Evolutionary conservation across 2,329 filamentous ascomycete species (phyloP).

Genomic region (Fusarium avenaceum): DNA sequence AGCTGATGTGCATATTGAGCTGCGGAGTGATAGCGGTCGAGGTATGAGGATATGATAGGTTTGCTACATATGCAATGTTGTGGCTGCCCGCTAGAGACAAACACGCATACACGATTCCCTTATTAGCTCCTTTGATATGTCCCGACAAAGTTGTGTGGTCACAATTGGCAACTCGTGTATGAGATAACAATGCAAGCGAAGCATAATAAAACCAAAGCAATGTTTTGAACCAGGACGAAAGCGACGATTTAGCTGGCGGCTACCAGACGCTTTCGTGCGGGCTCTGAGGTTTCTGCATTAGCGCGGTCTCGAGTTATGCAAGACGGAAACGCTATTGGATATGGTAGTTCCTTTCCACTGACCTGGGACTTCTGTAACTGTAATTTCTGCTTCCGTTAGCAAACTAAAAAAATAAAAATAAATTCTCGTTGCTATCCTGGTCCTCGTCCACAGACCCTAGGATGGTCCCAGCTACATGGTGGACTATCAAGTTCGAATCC

Average conservation of each 20-base stretch:
- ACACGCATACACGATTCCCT: constrained; percentile 23
- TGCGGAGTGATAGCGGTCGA: constrained; percentile 5
- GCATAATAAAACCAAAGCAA: not conserved
- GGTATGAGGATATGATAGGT: not conserved
- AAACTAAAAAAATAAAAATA: not conserved
- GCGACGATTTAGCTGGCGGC: not conserved
- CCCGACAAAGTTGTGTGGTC: constrained; percentile 5
- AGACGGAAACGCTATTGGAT: constrained; percentile 16
- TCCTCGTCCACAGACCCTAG: not conserved
- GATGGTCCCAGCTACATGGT: constrained; percentile 44
- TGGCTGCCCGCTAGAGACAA: constrained; percentile 31
- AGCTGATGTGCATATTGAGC: constrained; percentile 4
- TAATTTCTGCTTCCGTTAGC: constrained; percentile 1
- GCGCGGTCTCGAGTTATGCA: constrained; percentile 16
- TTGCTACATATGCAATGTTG: constrained; percentile 23
- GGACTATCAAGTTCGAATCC: constrained; percentile 35
- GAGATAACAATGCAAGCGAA: constrained; percentile 10
- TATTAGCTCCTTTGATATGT: constrained; percentile 8
- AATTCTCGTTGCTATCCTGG: constrained; percentile 5
- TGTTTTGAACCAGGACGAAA: constrained; percentile 1
- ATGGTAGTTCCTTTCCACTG: constrained; percentile 5
- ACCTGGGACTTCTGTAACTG: constrained; percentile 1
- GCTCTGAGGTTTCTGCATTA: not conserved
- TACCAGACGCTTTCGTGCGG: constrained; percentile 5
- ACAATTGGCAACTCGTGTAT: constrained; percentile 18